These are phyloP conservation scores for Bipolaris cookei DNA, from an alignment of 2,329 filamentous ascomycete species.

Conservation along the genomic window DNA sequence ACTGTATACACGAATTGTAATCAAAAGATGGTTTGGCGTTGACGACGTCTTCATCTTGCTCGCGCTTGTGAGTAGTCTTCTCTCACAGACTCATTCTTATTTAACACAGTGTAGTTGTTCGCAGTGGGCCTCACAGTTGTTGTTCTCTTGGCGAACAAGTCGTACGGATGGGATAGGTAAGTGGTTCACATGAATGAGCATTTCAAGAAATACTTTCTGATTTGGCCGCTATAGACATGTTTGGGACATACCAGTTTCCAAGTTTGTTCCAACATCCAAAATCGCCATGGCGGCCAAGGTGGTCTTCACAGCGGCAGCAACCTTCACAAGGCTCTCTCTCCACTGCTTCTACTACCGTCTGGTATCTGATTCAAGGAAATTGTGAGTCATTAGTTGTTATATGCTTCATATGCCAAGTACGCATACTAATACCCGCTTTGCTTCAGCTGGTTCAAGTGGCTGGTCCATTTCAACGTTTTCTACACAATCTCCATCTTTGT, in stretches of 20 bases:
- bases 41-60: constrained; percentile 53
- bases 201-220: not conserved
- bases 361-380: constrained; percentile 48
- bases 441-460: constrained; percentile 46
- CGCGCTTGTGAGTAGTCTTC: constrained; percentile 42
- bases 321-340: constrained; percentile 54
- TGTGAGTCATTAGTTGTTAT: not conserved
- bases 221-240: constrained; percentile 45
- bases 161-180: constrained; percentile 48
- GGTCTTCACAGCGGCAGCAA: constrained; percentile 51
- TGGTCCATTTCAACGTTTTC: constrained; percentile 48
- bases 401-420: not conserved
- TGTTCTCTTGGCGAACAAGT: constrained; percentile 52
- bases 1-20: constrained; percentile 49
- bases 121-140: constrained; percentile 48
- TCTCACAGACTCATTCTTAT: not conserved
- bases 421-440: not conserved
- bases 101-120: constrained; percentile 38
- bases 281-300: constrained; percentile 53
- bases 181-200: not conserved
- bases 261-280: constrained; percentile 37
- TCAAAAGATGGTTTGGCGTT: constrained; percentile 53
- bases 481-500: constrained; percentile 50
- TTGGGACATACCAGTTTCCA: constrained; percentile 48
- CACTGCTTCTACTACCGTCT: constrained; percentile 57